Evolutionary conservation across 768 basidiomycete species (phyloP).

Genomic region (Pleurotus giganteus): DNA sequence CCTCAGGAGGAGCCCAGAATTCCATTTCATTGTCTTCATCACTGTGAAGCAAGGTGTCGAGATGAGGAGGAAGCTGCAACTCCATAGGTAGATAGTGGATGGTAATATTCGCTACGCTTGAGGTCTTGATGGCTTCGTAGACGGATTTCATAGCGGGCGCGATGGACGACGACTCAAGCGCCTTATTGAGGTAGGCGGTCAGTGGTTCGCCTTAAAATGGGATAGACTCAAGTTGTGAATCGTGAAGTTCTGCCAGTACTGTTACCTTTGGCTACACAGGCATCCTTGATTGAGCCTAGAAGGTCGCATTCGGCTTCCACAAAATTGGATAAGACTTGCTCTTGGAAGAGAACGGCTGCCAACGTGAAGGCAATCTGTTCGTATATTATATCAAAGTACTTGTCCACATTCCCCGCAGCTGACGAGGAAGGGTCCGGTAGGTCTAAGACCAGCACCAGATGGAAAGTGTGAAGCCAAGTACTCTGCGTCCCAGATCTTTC

Average conservation of each 20-base stretch:
- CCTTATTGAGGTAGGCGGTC: conserved; percentile 50
- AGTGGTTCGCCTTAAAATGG: conserved; percentile 54
- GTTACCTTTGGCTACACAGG: conserved; percentile 63
- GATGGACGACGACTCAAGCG: conserved; percentile 66
- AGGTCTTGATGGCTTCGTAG: conserved; percentile 75
- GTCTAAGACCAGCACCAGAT: conserved; percentile 85
- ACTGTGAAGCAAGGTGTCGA: conserved; percentile 68
- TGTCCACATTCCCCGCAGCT: conserved; percentile 69
- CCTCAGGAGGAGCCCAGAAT: conserved; percentile 45
- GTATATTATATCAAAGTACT: conserved; percentile 86
- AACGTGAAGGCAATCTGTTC: conserved; percentile 86
- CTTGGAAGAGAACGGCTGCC: conserved; percentile 89
- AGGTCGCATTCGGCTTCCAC: conserved; percentile 79
- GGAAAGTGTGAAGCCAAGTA: conserved; percentile 73
- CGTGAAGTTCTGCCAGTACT: not conserved
- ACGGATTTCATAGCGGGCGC: conserved; percentile 78
- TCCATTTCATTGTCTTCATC: conserved; percentile 59
- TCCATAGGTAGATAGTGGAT: conserved; percentile 81
- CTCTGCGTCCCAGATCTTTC: conserved; percentile 31
- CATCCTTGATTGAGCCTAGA: conserved; percentile 70
- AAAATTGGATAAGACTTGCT: conserved; percentile 85
- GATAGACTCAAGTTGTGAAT: conserved; percentile 11
- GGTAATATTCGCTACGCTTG: conserved; percentile 73
- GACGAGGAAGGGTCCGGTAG: conserved; percentile 88
- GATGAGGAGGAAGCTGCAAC: conserved; percentile 80